Percentiles rank a stretch among this genome's conserved stretches.
These are phyloP conservation scores for Simmondsia chinensis DNA, from an alignment of 148 eudicot genomes.

Conservation along the genomic window DNA sequence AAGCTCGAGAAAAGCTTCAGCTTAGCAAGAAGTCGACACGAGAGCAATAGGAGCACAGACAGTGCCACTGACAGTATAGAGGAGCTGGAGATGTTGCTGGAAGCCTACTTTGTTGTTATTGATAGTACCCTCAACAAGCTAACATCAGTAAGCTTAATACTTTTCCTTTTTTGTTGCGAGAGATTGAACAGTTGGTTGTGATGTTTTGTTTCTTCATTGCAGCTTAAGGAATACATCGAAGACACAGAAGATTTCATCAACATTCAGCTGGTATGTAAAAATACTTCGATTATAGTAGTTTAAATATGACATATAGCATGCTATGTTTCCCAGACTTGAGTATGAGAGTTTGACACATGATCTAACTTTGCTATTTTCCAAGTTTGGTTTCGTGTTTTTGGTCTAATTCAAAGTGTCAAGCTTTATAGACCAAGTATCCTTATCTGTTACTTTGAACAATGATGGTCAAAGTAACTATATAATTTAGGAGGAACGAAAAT, in stretches of 20 bases:
- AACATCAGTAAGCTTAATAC: constrained; percentile 50
- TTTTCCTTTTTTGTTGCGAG: constrained; percentile 8
- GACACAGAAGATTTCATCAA: constrained; percentile 97
- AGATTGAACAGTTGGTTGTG: not conserved
- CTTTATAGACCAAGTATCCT: too few species aligned
- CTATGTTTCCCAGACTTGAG: too few species aligned
- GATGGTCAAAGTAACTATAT: too few species aligned
- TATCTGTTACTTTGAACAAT: too few species aligned
- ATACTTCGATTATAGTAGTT: not conserved
- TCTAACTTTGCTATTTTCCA: too few species aligned
- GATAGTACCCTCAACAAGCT: constrained; percentile 96
- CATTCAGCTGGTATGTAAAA: constrained; percentile 79
- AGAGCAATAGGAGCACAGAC: constrained; percentile 72
- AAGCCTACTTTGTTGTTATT: constrained; percentile 94
- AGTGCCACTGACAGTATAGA: constrained; percentile 67
- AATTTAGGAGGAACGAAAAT: too few species aligned
- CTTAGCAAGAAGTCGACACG: constrained; percentile 83
- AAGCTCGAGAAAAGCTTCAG: constrained; percentile 81
- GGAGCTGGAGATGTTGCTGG: constrained; percentile 94
- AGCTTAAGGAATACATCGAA: constrained; percentile 99
- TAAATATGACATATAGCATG: not conserved
- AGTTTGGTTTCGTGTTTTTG: too few species aligned
- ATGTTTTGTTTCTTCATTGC: constrained; percentile 22
- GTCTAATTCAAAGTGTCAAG: too few species aligned
- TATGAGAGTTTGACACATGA: too few species aligned